Percentiles rank a stretch among this genome's conserved stretches.
Evolutionary conservation across 2,329 filamentous ascomycete genomes (phyloP).

Genomic region (Mycosphaerella sp.): DNA sequence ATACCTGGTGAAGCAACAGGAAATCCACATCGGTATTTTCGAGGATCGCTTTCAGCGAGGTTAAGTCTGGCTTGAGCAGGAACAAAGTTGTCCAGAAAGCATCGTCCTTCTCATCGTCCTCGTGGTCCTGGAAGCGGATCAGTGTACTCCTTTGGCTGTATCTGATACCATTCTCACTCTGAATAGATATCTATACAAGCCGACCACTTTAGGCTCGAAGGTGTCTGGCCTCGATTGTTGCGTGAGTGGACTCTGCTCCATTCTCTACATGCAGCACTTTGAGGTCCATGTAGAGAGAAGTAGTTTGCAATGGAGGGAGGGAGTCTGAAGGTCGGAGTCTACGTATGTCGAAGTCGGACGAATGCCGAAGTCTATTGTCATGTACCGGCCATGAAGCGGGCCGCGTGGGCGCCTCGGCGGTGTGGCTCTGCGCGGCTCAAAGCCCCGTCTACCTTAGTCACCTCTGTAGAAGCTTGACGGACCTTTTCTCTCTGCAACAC

Average conservation of each 20-base stretch:
- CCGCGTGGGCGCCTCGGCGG: no score
- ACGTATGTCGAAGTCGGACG: no score
- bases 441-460: no score
- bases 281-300: background rate
- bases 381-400: background rate
- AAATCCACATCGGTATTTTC: slow-evolving; percentile 65
- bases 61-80: slow-evolving; percentile 71
- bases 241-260: slow-evolving; percentile 58
- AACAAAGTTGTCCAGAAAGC: slow-evolving; percentile 98
- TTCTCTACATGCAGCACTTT: background rate
- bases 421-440: background rate
- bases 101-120: slow-evolving; percentile 65
- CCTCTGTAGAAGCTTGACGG: no score
- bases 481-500: no score
- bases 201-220: slow-evolving; percentile 90
- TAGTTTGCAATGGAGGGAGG: background rate
- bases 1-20: slow-evolving; percentile 65
- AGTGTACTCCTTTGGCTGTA: background rate
- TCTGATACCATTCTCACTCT: slow-evolving; percentile 36
- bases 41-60: slow-evolving; percentile 61
- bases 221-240: slow-evolving; percentile 83
- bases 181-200: slow-evolving; percentile 81
- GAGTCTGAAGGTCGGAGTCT: background rate
- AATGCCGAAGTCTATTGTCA: background rate
- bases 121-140: slow-evolving; percentile 45